Conservation (phyloP, 345 rosid genomes). For the Salix exigua region DNA sequence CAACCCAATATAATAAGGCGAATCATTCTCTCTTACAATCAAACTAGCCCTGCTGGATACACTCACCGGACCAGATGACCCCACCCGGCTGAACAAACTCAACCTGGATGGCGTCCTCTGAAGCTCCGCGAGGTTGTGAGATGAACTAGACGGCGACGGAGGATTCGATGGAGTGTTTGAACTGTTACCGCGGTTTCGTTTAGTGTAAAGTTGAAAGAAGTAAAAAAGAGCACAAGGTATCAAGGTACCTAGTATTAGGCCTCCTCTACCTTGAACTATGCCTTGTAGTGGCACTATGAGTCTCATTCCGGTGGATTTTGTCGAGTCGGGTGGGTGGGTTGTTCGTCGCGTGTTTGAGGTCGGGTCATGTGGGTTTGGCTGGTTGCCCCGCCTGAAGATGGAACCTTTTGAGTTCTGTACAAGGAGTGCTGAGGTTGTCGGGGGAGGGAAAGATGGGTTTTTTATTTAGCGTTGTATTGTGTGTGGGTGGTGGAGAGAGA, state of each 20-base stretch:
- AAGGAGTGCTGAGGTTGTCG: neutral
- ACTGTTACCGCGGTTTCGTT: slow-evolving; percentile 50
- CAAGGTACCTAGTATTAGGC: slow-evolving; percentile 69
- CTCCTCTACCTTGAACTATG: slow-evolving; percentile 76
- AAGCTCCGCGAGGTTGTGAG: slow-evolving; percentile 42
- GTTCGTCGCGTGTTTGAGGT: slow-evolving; percentile 8
- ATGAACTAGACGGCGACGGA: slow-evolving; percentile 42
- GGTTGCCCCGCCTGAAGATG: slow-evolving; percentile 5
- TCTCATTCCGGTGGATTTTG: slow-evolving; percentile 51
- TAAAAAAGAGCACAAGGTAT: slow-evolving; percentile 87
- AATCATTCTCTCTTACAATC: slow-evolving; percentile 56
- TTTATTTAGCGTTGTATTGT: neutral
- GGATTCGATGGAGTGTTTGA: slow-evolving; percentile 27
- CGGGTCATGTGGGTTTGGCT: slow-evolving; percentile 26
- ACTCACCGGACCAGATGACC: slow-evolving; percentile 52
- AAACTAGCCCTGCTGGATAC: slow-evolving; percentile 52
- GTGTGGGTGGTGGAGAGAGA: neutral
- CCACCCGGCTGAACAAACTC: slow-evolving; percentile 39
- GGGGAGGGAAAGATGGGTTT: neutral
- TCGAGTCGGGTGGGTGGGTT: slow-evolving; percentile 3
- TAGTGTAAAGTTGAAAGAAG: slow-evolving; percentile 65
- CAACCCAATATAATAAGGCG: slow-evolving; percentile 65
- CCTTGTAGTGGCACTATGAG: slow-evolving; percentile 81
- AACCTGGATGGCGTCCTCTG: slow-evolving; percentile 57
- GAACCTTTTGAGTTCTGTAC: neutral